Conservation (phyloP, 345 rosid genomes). For the Clarkia xantiana region DNA sequence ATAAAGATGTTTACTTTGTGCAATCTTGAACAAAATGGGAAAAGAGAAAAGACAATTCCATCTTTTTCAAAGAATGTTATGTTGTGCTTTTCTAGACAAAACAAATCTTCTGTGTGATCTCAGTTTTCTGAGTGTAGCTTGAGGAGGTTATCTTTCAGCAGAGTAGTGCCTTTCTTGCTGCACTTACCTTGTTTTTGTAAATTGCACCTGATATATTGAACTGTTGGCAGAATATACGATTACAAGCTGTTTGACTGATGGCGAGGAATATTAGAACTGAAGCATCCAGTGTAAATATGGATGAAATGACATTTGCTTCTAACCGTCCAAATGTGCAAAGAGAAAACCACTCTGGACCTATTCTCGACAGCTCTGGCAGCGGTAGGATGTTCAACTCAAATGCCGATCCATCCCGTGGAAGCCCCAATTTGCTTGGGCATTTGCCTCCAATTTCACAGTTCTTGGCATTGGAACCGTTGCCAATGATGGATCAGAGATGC, state of each 20-base stretch:
- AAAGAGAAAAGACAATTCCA: too few species aligned
- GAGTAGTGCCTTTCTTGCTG: too few species aligned
- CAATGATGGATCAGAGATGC: slow-evolving; percentile 27
- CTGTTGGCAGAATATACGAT: background rate
- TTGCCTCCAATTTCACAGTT: slow-evolving; percentile 14
- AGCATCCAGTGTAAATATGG: slow-evolving; percentile 21
- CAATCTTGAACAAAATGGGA: too few species aligned
- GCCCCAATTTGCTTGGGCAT: slow-evolving; percentile 15
- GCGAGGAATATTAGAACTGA: slow-evolving; percentile 36
- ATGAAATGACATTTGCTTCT: slow-evolving; percentile 27
- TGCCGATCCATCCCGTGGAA: slow-evolving; percentile 19
- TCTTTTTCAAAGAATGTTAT: too few species aligned
- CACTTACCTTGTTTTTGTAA: too few species aligned
- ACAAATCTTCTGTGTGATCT: too few species aligned
- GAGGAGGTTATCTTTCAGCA: too few species aligned
- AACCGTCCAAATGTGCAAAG: slow-evolving; percentile 31
- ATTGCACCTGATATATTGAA: background rate
- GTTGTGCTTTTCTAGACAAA: too few species aligned
- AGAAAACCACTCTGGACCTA: slow-evolving; percentile 18
- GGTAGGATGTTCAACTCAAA: slow-evolving; percentile 21
- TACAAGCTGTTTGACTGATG: slow-evolving; percentile 12
- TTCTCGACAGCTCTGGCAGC: slow-evolving; percentile 32
- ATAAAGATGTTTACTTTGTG: too few species aligned
- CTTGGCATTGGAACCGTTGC: slow-evolving; percentile 30
- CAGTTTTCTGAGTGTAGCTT: too few species aligned